A percentile compares a stretch with the other conserved stretches of the same genome.
Evolutionary conservation across 2,329 filamentous ascomycete genomes (phyloP).

Genomic region (Trichoderma pleuroti): DNA sequence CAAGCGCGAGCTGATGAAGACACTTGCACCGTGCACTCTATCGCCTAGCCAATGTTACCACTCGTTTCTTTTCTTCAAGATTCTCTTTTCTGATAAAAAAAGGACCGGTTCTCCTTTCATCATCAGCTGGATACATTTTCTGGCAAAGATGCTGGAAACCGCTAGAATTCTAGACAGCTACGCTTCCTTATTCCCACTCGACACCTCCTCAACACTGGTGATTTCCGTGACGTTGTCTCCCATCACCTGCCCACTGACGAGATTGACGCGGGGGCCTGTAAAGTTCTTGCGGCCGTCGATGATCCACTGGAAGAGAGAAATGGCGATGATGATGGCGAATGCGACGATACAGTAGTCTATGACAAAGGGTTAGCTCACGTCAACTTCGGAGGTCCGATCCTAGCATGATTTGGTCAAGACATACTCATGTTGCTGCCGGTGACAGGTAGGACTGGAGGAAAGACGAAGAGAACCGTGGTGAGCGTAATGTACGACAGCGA

Average conservation of each 20-base stretch:
- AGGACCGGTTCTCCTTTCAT: background rate
- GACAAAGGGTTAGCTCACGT: background rate
- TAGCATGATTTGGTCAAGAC: background rate
- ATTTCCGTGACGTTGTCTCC: background rate
- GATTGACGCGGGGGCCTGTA: conserved; percentile 30
- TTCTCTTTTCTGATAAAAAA: too few species aligned
- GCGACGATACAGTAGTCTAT: conserved; percentile 44
- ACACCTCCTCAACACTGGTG: background rate
- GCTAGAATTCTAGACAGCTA: background rate
- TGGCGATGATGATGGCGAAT: conserved; percentile 43
- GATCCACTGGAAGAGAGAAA: conserved; percentile 43
- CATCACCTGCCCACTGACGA: conserved; percentile 10
- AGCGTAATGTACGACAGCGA: conserved; percentile 62
- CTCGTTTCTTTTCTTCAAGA: background rate
- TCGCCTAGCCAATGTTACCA: background rate
- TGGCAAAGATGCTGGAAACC: background rate
- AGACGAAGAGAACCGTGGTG: conserved; percentile 69
- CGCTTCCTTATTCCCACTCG: background rate
- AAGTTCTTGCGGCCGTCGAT: conserved; percentile 47
- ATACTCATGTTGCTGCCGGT: conserved; percentile 62
- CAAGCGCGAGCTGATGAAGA: background rate
- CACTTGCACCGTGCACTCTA: background rate
- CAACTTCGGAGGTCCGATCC: too few species aligned
- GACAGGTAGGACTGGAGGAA: conserved; percentile 63
- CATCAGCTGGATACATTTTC: background rate